phyloP scores from a whole-genome alignment of 495 filamentous ascomycete species.

The Glonium stellatum region DNA sequence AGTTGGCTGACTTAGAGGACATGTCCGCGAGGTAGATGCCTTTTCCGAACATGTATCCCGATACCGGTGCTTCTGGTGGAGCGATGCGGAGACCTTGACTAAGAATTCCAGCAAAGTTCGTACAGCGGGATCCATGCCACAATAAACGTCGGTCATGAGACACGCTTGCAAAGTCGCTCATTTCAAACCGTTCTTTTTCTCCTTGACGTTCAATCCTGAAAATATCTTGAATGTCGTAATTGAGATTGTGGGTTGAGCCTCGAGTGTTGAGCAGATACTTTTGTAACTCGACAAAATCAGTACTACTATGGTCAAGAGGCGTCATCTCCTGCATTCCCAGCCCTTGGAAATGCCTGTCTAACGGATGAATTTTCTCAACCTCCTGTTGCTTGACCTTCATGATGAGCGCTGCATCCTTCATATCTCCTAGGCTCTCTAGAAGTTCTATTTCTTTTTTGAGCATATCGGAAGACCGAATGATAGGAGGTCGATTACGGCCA shows the following conservation, averaged over 20 bases:
- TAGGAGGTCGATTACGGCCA: constrained; percentile 62
- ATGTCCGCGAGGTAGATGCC: constrained; percentile 89
- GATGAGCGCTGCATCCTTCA: constrained; percentile 74
- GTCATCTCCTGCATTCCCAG: constrained; percentile 72
- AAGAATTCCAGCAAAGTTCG: constrained; percentile 78
- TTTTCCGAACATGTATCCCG: constrained; percentile 79
- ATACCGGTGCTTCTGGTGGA: constrained; percentile 71
- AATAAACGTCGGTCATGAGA: constrained; percentile 59
- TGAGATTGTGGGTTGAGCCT: constrained; percentile 52
- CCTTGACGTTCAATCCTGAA: constrained; percentile 76
- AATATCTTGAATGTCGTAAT: constrained; percentile 57
- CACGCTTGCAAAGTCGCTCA: constrained; percentile 43
- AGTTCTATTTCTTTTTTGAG: constrained; percentile 70
- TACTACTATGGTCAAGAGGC: constrained; percentile 49
- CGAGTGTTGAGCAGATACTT: constrained; percentile 60
- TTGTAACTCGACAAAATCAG: constrained; percentile 58
- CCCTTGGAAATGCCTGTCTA: constrained; percentile 65
- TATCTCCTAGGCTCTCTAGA: constrained; percentile 69
- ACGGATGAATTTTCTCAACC: constrained; percentile 45
- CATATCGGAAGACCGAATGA: constrained; percentile 47
- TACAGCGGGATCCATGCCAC: constrained; percentile 76
- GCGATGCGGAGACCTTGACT: constrained; percentile 81
- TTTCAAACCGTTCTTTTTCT: constrained; percentile 60
- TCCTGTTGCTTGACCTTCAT: constrained; percentile 53
- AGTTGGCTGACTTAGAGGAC: constrained; percentile 69